Evolutionary conservation across 441 rosid species (phyloP), one percentile per base, ranked within the genome.

Genomic region (Populus hybrid): DNA sequence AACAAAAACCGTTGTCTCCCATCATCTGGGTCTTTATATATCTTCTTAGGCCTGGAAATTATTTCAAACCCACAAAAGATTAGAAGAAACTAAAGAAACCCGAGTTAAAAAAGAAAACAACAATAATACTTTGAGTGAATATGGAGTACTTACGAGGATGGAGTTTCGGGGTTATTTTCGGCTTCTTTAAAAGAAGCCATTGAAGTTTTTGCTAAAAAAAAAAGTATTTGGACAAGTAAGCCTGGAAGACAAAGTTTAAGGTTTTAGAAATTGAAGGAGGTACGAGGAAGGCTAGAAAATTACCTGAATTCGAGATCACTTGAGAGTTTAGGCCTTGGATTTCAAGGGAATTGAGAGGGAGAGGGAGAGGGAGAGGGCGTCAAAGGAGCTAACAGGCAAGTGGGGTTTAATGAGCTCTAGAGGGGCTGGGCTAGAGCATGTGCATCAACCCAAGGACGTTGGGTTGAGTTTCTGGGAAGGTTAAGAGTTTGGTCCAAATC

Each of bases 11-110:
- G 87, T 61, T 92, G 99, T 38, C 90, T 86, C 33, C 99, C 99
- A 83, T 87, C 99, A 76, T 94, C 98, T 0, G 97, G 94, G 83
- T 94, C 99, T 88, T 91, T 90, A 81, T 89, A 94, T 20, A 87
- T 77, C 71, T 78, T 91, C 79, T 87, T 93, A 0, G 95, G 89
- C 82, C 98, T 94, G 86, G 45, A 80, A 81, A 38, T 61, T 6
- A 38, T 61, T 6, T 50, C 59, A n/a, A 65, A 50, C 68, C 7
- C 59, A 31, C 7, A 53, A 59, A 61, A 67, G 9, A 67, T 1
- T 35, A 53, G 31, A 26, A 71, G 21, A 10, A 9, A 31, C 12
- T 4, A 31, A 35, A 1, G 9, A 3, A 16, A 11, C 45, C 26
- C 42, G 9, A 68, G n/a, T 3, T 12, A 68, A 35, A 20, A 67